These are phyloP conservation scores for Theileria parva DNA, from an alignment of 169 alveolate genomes.

Conservation along the genomic window DNA sequence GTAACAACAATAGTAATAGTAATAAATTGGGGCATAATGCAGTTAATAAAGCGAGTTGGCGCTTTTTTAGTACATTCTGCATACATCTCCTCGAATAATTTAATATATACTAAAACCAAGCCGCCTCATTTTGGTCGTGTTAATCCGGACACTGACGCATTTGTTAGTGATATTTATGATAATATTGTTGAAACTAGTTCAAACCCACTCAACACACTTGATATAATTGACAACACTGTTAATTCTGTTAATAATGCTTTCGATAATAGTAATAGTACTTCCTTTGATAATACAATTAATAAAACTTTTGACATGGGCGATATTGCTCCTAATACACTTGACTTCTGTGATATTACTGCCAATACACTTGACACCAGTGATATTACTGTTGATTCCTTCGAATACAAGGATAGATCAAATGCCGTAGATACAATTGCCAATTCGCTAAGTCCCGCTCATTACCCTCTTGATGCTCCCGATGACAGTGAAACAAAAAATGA, in stretches of 20 bases:
- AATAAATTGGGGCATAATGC: neutral
- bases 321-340: no score
- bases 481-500: neutral
- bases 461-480: neutral
- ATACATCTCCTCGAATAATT: neutral
- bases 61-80: neutral
- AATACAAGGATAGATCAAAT: no score
- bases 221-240: neutral
- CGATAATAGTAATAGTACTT: neutral
- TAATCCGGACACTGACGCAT: neutral
- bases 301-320: no score
- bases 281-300: no score
- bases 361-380: neutral
- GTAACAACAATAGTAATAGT: no score
- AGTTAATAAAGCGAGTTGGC: slow-evolving; percentile 7
- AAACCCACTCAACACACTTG: neutral
- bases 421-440: neutral
- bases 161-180: neutral
- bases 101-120: neutral
- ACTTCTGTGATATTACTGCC: neutral
- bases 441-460: neutral
- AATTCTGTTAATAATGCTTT: neutral
- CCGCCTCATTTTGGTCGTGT: neutral
- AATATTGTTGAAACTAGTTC: neutral
- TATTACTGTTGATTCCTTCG: neutral